Conservation (phyloP, 148 eudicot genomes). For the Euryodendron excelsum region DNA sequence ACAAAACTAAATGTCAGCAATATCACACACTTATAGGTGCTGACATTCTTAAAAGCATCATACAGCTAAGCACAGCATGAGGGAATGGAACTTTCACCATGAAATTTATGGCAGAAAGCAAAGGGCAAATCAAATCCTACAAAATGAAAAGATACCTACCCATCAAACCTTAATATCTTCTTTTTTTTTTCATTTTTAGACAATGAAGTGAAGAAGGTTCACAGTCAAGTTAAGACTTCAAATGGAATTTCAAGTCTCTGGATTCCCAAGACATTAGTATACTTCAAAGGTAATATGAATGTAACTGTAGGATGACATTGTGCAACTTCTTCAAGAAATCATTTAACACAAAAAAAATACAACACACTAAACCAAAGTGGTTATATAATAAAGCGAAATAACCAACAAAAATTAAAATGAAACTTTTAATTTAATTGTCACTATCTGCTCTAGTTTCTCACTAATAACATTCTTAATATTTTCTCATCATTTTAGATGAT, state of each 20-base stretch:
- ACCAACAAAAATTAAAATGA: background rate
- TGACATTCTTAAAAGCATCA: background rate
- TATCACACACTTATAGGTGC: background rate
- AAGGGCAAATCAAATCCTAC: background rate
- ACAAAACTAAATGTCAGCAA: conserved; percentile 14
- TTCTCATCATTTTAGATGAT: background rate
- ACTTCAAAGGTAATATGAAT: background rate
- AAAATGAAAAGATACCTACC: background rate
- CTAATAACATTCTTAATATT: background rate
- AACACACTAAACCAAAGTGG: too few species aligned
- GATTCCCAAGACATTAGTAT: background rate
- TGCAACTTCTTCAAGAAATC: background rate
- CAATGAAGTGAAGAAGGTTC: background rate
- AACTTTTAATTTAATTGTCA: background rate
- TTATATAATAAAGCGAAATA: background rate
- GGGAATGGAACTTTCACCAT: background rate
- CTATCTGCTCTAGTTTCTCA: background rate
- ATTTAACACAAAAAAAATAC: background rate
- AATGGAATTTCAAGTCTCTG: background rate
- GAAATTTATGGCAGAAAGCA: background rate
- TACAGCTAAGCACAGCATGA: background rate
- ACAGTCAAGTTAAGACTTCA: background rate
- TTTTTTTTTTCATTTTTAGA: too few species aligned
- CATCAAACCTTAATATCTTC: too few species aligned
- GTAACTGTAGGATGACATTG: background rate